These are phyloP conservation scores for Talaromyces islandicus DNA, from an alignment of 2,329 filamentous ascomycete species.

Conservation along the genomic window DNA sequence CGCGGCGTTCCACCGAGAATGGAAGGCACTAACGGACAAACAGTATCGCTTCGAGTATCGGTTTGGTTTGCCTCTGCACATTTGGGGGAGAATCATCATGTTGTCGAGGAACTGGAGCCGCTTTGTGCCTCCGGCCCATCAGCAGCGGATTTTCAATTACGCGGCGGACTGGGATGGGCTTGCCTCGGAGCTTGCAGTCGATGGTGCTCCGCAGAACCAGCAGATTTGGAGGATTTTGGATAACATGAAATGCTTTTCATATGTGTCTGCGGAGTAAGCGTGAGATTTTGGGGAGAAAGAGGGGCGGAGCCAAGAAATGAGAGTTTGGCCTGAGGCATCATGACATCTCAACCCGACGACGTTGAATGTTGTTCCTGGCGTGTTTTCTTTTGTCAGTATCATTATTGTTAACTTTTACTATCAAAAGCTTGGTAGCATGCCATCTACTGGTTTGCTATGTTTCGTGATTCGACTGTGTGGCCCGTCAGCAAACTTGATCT, in stretches of 20 bases:
- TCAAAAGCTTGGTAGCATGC: not conserved
- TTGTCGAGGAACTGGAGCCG: slow-evolving; percentile 19
- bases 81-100: slow-evolving; percentile 27
- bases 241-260: slow-evolving; percentile 26
- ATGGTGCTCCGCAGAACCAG: slow-evolving; percentile 23
- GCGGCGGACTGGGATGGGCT: slow-evolving; percentile 26
- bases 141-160: slow-evolving; percentile 24
- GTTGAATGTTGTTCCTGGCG: not conserved
- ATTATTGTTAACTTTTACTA: not conserved
- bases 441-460: not conserved
- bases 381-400: not conserved
- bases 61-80: slow-evolving; percentile 21
- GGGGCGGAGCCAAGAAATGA: not conserved
- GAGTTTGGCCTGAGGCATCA: not conserved
- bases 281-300: not conserved
- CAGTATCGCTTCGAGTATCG: slow-evolving; percentile 12
- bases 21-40: not conserved
- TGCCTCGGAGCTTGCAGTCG: slow-evolving; percentile 22
- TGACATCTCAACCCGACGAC: not conserved
- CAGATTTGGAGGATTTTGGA: slow-evolving; percentile 32
- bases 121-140: slow-evolving; percentile 23
- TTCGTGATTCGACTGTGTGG: not conserved
- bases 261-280: slow-evolving; percentile 11
- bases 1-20: not conserved
- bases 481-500: not conserved